Evolutionary conservation across 1,139 yeast genomes (phyloP).

Genomic region (Taiozyma sp.): DNA sequence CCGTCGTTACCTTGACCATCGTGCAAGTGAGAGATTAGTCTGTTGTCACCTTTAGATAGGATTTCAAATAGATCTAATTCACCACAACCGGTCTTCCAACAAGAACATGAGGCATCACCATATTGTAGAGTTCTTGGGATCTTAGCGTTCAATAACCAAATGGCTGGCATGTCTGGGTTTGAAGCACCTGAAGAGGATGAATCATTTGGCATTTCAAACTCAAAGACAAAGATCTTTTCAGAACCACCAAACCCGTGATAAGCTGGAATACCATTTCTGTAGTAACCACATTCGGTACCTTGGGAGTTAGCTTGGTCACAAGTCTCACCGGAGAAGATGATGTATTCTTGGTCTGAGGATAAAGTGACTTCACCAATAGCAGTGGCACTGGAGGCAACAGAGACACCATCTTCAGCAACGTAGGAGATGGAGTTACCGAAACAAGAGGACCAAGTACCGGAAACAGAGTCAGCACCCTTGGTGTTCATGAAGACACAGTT

Average conservation of each 20-base stretch:
- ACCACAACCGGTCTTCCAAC: conserved; percentile 97
- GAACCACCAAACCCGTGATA: conserved; percentile 85
- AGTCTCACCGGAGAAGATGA: conserved; percentile 64
- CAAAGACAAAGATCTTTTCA: conserved; percentile 81
- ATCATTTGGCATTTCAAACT: conserved; percentile 87
- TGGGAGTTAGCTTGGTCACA: conserved; percentile 47
- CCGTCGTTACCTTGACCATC: conserved; percentile 73
- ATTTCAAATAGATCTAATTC: conserved; percentile 92
- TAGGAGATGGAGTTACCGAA: conserved; percentile 88
- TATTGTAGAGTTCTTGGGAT: conserved; percentile 94
- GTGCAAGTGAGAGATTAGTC: conserved; percentile 80
- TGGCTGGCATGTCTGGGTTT: conserved; percentile 89
- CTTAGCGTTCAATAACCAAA: conserved; percentile 92
- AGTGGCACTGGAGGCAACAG: conserved; percentile 58
- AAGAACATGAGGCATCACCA: conserved; percentile 74
- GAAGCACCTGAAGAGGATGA: conserved; percentile 34
- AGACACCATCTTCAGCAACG: conserved; percentile 68
- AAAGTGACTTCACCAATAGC: conserved; percentile 61
- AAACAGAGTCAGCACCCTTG: conserved; percentile 66
- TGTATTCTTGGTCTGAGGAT: conserved; percentile 69
- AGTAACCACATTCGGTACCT: conserved; percentile 74
- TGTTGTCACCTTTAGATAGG: conserved; percentile 63
- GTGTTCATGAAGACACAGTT: conserved; percentile 83
- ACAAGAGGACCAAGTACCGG: conserved; percentile 80
- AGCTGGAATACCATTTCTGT: conserved; percentile 83